Evolutionary conservation across 345 rosid genomes (phyloP), one percentile per base, ranked within the genome.

Genomic region (Chamaenerion angustifolium): DNA sequence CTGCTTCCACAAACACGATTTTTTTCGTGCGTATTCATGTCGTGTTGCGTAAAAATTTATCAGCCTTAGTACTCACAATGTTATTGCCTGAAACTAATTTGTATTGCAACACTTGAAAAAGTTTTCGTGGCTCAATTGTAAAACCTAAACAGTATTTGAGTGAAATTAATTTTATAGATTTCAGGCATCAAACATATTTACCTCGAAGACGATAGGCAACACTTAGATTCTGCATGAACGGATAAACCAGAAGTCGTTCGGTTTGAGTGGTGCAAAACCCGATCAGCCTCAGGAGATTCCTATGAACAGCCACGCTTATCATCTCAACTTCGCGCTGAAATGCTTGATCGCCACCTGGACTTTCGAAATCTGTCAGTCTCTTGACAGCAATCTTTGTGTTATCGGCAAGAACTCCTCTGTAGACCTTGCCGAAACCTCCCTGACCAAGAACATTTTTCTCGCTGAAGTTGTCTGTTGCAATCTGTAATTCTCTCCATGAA

Each of bases 341-440:
- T 58, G 95, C 92, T 15, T 83, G 81, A 54, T 90, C 98, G 49
- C 95, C 98, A 14, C 90, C 94, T 4, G 92, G 92, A 68, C 87
- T 83, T 68, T 86, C 95, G 48, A 74, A 86, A 83, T 90, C 88
- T 16, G 88, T 86, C 49, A 86, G 73, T 47, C 98, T 79, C 76
- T 90, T 90, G 44, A 90, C 98, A 2, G 98, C 95, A 8, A 86
- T 71, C 70, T 81, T 85, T 41, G 92, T 79, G 57, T 65, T 65
- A 70, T 86, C 95, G 25, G 73, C 67, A 67, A 90, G 92, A 51
- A 77, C 75, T 58, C 98, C 98, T 67, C 74, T 83, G 63, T 90
- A 90, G 46, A 90, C 98, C 74, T 90, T 90, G 48, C 95, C 95
- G 48, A 86, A 90, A 41, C 95, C 98, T 58, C 95, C 98, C 71